These are phyloP conservation scores for Phlebiopsis gigantea DNA, from an alignment of 768 basidiomycete genomes.

Conservation along the genomic window DNA sequence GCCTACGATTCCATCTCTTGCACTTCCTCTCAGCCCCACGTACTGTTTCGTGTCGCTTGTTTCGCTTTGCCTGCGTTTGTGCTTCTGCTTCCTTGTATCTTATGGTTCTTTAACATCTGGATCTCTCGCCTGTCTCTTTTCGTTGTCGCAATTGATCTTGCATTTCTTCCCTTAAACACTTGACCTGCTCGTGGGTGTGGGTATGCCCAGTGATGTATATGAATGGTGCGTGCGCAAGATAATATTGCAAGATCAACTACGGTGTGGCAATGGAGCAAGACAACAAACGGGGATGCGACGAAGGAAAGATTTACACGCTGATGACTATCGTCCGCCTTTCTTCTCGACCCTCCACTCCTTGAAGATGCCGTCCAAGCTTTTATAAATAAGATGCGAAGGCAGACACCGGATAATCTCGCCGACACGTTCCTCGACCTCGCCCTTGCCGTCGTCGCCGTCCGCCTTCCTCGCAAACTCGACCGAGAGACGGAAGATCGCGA, in stretches of 20 bases:
- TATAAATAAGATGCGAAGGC: constrained; percentile 83
- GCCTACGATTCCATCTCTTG: background rate
- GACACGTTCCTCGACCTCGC: constrained; percentile 67
- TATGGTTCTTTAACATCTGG: background rate
- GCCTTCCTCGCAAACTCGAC: constrained; percentile 78
- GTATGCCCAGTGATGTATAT: no score
- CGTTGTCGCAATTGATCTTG: background rate
- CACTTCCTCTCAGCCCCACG: background rate
- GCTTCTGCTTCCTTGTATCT: background rate
- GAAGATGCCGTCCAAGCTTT: constrained; percentile 91
- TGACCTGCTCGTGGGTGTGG: no score
- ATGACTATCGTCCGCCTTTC: constrained; percentile 48
- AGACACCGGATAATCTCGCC: constrained; percentile 89
- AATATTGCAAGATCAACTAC: background rate
- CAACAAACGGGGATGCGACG: constrained; percentile 10
- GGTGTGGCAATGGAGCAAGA: background rate
- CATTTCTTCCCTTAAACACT: background rate
- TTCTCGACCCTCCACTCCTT: constrained; percentile 87
- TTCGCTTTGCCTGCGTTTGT: background rate
- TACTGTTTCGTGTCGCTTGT: background rate
- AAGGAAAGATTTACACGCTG: constrained; percentile 20
- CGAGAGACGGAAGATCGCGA: constrained; percentile 85
- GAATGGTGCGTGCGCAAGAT: background rate
- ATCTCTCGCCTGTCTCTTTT: background rate
- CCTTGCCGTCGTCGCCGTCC: constrained; percentile 57